phyloP scores from a whole-genome alignment of 192 early-diverging fungal species.

The Pilobolus umbonatus region DNA sequence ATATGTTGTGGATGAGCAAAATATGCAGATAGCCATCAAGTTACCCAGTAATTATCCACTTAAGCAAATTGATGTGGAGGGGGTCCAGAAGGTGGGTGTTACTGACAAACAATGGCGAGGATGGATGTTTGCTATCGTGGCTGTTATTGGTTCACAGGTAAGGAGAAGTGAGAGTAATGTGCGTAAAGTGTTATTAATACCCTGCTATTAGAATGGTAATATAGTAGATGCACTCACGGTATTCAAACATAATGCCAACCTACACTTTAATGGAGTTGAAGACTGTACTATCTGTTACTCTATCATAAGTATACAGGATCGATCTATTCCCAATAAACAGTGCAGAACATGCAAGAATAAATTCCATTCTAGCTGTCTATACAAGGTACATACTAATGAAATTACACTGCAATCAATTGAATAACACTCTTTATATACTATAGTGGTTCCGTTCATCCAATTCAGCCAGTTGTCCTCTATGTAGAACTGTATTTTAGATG shows the following conservation, averaged over 20 bases:
- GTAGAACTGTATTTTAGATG: conserved; percentile 49
- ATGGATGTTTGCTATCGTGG: conserved; percentile 54
- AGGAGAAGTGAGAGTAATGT: conserved; percentile 36
- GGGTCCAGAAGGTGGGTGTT: conserved; percentile 61
- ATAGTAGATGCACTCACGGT: conserved; percentile 75
- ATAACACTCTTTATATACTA: background rate
- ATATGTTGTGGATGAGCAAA: conserved; percentile 76
- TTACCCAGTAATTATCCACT: conserved; percentile 69
- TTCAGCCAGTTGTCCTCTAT: conserved; percentile 54
- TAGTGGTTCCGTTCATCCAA: conserved; percentile 60
- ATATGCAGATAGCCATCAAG: conserved; percentile 67
- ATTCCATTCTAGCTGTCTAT: conserved; percentile 92
- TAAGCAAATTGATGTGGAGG: conserved; percentile 64
- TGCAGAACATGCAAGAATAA: conserved; percentile 93
- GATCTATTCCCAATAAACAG: conserved; percentile 79
- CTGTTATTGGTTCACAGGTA: conserved; percentile 43
- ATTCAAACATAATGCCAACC: conserved; percentile 79
- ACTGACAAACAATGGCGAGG: conserved; percentile 59
- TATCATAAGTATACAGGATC: conserved; percentile 83
- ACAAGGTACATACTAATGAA: conserved; percentile 52
- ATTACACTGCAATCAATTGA: background rate
- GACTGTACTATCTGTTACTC: conserved; percentile 99
- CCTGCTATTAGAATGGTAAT: conserved; percentile 66
- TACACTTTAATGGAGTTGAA: conserved; percentile 95
- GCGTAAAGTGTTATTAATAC: conserved; percentile 36